Evolutionary conservation across 2,329 filamentous ascomycete species (phyloP), one percentile per base, ranked within the genome.

Genomic region (Fusarium armeniacum): DNA sequence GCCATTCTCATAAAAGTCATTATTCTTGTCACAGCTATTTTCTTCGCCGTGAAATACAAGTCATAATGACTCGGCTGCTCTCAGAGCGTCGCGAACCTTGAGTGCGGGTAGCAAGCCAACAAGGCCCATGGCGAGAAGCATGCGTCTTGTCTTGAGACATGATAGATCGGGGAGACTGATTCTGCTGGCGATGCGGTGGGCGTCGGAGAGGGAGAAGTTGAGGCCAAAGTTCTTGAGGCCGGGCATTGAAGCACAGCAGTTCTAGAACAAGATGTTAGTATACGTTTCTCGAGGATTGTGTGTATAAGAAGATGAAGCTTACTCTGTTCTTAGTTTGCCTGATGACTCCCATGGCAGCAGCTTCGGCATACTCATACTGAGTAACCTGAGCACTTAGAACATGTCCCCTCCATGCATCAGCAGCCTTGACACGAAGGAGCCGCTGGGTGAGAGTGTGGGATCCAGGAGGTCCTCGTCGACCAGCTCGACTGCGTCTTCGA

Each of bases 361-460:
- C 62, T 16, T 62, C 67, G 3, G 57, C 53, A 4, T 51, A 62
- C 53, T 75, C 74, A 15, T 71, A 76, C 47, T 66, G 69, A 13
- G 66, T 61, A 43, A 76, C 67, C 50, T 78, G 76, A 20, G 73
- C 70, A 43, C 69, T 73, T 43, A 78, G 67, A 16, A 76, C 73
- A 69, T 79, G 76, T 33, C 77, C 78, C 20, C 74, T 77, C 81
- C 81, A 83, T 8, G 81, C 82, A 55, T 76, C 75, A 7, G 79
- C 81, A 2, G 81, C 83, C 66, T 83, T 83, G 58, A 79, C 76
- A 30, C 82, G 77, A 59, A 84, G 78, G 20, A 84, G 70, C 32
- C 75, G 75, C 68, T 83, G 76, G 1, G 81, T 79, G 24, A 82
- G 81, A 60, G 82, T 83, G 54, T 78, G 69, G 24, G 74, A 73